These are phyloP conservation scores for Castanea sativa DNA, from an alignment of 306 rosid genomes.

Conservation along the genomic window DNA sequence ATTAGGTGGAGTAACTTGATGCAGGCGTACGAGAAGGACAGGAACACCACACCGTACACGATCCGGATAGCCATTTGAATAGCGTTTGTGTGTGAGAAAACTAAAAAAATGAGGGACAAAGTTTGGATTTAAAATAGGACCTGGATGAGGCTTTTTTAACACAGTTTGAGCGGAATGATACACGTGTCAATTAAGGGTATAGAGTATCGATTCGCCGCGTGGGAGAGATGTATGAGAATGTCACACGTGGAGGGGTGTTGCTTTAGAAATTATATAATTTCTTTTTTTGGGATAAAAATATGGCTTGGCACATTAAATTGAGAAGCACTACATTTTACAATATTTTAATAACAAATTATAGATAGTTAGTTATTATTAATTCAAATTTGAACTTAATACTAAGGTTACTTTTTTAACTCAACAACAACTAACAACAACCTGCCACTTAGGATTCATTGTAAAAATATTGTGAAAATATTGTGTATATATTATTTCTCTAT, in stretches of 20 bases:
- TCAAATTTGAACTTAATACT: no score
- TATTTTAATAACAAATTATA: no score
- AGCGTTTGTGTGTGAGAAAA: not conserved
- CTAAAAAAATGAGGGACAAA: not conserved
- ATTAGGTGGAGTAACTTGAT: conserved; percentile 46
- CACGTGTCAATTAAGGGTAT: conserved; percentile 6
- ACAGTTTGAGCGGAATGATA: not conserved
- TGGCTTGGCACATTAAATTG: no score
- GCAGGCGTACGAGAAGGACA: conserved; percentile 45
- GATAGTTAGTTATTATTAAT: rapidly evolving
- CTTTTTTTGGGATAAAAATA: no score
- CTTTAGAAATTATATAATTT: no score
- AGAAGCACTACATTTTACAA: no score
- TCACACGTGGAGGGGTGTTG: conserved; percentile 5
- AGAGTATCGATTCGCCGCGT: conserved; percentile 8
- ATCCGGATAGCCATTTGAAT: conserved; percentile 30
- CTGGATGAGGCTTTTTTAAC: conserved; percentile 23
- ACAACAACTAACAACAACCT: rapidly evolving
- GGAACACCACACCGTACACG: conserved; percentile 47
- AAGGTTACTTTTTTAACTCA: rapidly evolving
- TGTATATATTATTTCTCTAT: rapidly evolving
- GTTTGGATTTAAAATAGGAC: conserved; percentile 9
- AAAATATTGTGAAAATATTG: no score
- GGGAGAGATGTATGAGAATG: conserved; percentile 1
- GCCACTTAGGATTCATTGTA: no score